Evolutionary conservation across 208 protist genomes (phyloP).

Genomic region (Trypanosoma brucei): DNA sequence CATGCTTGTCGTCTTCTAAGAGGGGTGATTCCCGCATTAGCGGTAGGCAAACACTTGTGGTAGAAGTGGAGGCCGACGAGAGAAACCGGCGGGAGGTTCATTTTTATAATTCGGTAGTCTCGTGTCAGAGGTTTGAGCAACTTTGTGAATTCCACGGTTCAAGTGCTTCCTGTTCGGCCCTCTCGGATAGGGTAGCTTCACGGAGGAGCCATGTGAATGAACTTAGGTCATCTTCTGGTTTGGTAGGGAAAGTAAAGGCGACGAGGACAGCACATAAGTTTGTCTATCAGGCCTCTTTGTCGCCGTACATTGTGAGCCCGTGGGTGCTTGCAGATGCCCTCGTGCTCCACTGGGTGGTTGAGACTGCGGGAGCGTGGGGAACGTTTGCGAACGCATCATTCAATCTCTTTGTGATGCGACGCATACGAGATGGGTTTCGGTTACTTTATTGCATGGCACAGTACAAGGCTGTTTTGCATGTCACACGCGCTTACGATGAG

Average conservation of each 20-base stretch:
- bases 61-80: neutral
- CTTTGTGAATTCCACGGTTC: neutral
- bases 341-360: constrained; percentile 54
- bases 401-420: constrained; percentile 48
- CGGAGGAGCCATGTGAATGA: too few species aligned
- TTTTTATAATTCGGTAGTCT: neutral
- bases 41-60: constrained; percentile 1
- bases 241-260: neutral
- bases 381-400: constrained; percentile 41
- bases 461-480: constrained; percentile 41
- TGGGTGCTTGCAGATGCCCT: constrained; percentile 45
- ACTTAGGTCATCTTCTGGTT: neutral
- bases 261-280: neutral
- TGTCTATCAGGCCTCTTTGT: constrained; percentile 14
- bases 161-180: neutral
- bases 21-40: neutral
- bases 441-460: constrained; percentile 41
- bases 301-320: constrained; percentile 32
- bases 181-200: neutral
- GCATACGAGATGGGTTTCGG: constrained; percentile 43
- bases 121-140: neutral
- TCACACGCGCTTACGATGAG: constrained; percentile 16
- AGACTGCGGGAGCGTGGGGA: constrained; percentile 33
- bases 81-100: constrained; percentile 37
- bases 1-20: neutral